Percentiles rank a stretch among this genome's conserved stretches.
Conservation (phyloP, 2,329 filamentous ascomycete genomes). For the Penicillium rolfsii region DNA sequence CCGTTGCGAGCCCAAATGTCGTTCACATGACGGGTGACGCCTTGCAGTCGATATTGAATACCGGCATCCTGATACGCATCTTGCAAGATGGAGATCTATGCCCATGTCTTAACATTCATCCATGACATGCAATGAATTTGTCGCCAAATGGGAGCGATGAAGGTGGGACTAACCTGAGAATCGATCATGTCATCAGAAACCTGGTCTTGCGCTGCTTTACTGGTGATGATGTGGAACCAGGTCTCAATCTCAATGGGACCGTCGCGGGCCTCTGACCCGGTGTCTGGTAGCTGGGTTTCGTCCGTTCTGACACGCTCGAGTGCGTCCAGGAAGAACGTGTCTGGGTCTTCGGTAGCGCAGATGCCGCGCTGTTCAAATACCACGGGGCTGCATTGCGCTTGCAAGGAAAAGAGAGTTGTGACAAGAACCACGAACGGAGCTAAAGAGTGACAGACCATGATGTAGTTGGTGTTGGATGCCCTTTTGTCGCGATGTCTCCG, state of each 20-base stretch:
- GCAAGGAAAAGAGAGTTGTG: conserved; percentile 20
- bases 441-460: conserved; percentile 32
- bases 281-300: conserved; percentile 17
- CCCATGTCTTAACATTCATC: not conserved
- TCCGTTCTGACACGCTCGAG: conserved; percentile 30
- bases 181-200: conserved; percentile 41
- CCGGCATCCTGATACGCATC: conserved; percentile 49
- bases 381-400: conserved; percentile 25
- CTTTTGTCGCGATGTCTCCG: conserved; percentile 16
- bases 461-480: conserved; percentile 20
- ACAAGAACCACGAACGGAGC: conserved; percentile 27
- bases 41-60: conserved; percentile 55
- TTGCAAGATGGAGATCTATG: conserved; percentile 47
- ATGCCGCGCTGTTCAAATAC: conserved; percentile 27
- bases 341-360: conserved; percentile 39
- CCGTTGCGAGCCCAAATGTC: conserved; percentile 57
- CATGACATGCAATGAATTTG: conserved; percentile 6
- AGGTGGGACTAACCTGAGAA: conserved; percentile 36
- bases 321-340: conserved; percentile 30
- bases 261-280: conserved; percentile 26
- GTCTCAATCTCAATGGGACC: conserved; percentile 43
- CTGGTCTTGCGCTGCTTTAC: conserved; percentile 30
- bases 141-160: not conserved
- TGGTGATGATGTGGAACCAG: conserved; percentile 50
- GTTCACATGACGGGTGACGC: conserved; percentile 56